These are phyloP conservation scores for Cordyceps militaris DNA, from an alignment of 2,329 filamentous ascomycete species.

Conservation along the genomic window DNA sequence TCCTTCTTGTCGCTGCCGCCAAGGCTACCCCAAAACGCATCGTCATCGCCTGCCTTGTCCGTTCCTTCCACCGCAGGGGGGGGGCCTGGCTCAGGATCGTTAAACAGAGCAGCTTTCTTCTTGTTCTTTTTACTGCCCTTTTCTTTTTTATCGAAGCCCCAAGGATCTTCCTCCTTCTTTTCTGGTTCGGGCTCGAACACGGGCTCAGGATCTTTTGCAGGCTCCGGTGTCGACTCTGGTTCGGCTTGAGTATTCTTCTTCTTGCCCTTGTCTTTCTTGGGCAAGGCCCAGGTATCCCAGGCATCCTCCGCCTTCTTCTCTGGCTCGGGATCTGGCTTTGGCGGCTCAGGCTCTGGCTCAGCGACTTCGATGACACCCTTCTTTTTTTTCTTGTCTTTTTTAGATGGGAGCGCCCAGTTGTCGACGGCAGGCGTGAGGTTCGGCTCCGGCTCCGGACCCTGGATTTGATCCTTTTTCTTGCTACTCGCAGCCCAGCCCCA, in stretches of 20 bases:
- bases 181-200: slow-evolving; percentile 20
- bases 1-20: slow-evolving; percentile 28
- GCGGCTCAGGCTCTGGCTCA: too few species aligned
- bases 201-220: slow-evolving; percentile 15
- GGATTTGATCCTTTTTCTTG: slow-evolving; percentile 34
- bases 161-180: slow-evolving; percentile 26
- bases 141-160: slow-evolving; percentile 20
- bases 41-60: slow-evolving; percentile 14
- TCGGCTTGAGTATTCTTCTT: slow-evolving; percentile 26
- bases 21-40: slow-evolving; percentile 19
- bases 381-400: slow-evolving; percentile 30
- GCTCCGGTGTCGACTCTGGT: slow-evolving; percentile 21
- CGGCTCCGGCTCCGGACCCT: slow-evolving; percentile 23
- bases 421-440: slow-evolving; percentile 28
- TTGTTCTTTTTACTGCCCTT: slow-evolving; percentile 20
- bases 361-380: slow-evolving; percentile 19
- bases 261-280: slow-evolving; percentile 29
- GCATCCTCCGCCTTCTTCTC: slow-evolving; percentile 12
- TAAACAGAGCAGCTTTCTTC: slow-evolving; percentile 14
- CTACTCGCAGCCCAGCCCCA: slow-evolving; percentile 32
- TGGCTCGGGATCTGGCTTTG: slow-evolving; percentile 4
- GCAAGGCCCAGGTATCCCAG: slow-evolving; percentile 15
- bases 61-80: slow-evolving; percentile 11
- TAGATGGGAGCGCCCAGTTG: slow-evolving; percentile 20
- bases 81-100: slow-evolving; percentile 16